These are phyloP conservation scores for Medicago lupulina DNA, from an alignment of 306 rosid species.

Conservation along the genomic window DNA sequence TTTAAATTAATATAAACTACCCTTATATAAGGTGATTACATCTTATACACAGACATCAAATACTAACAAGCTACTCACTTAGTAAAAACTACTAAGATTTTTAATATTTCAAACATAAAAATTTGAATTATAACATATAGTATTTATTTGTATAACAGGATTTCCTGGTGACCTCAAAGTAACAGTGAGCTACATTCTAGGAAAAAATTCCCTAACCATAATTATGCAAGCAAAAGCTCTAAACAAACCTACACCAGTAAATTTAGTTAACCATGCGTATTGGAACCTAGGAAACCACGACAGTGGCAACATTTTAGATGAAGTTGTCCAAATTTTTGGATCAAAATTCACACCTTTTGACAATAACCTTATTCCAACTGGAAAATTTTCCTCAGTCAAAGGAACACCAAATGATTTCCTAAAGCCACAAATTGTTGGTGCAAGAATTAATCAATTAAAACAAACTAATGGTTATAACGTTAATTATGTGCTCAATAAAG, in stretches of 20 bases:
- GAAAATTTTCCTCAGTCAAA: constrained; percentile 46
- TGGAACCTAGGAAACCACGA: constrained; percentile 81
- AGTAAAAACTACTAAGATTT: too few species aligned
- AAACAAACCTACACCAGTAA: constrained; percentile 79
- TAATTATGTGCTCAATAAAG: constrained; percentile 64
- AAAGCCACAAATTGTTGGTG: constrained; percentile 53
- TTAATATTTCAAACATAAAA: background rate
- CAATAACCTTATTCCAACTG: constrained; percentile 63
- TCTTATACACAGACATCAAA: too few species aligned
- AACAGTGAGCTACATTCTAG: constrained; percentile 56
- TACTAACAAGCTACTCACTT: too few species aligned
- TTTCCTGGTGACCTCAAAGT: constrained; percentile 77
- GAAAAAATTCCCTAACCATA: constrained; percentile 48
- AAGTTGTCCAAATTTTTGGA: constrained; percentile 58
- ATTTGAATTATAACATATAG: background rate
- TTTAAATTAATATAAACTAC: too few species aligned
- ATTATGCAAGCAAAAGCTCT: constrained; percentile 66
- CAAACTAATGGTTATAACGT: constrained; percentile 62
- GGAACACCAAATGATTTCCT: constrained; percentile 59
- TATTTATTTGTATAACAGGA: constrained; percentile 47
- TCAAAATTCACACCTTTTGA: constrained; percentile 65
- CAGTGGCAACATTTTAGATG: constrained; percentile 61
- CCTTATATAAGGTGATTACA: too few species aligned
- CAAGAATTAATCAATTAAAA: constrained; percentile 55
- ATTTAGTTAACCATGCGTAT: constrained; percentile 66